Evolutionary conservation across 2,329 filamentous ascomycete species (phyloP).

Genomic region (Aspergillus viridinutans): DNA sequence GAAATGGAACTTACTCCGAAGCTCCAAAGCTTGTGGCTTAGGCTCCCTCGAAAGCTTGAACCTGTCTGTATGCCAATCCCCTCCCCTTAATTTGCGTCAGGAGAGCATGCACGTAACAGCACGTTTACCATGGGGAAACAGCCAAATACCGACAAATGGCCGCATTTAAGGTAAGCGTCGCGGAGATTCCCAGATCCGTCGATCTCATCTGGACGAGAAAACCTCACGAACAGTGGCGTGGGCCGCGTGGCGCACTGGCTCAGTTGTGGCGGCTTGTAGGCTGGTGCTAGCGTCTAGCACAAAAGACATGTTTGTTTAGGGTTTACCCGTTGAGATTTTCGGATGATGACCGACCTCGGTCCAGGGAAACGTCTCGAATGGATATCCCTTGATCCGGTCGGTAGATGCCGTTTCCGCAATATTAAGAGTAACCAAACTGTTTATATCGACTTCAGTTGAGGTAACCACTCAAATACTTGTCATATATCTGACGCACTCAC

Average conservation of each 20-base stretch:
- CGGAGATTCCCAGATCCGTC: too few species aligned
- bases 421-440: neutral
- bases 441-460: neutral
- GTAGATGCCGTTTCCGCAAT: neutral
- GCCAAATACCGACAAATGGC: neutral
- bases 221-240: too few species aligned
- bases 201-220: too few species aligned
- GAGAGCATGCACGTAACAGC: neutral
- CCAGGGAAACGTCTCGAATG: neutral
- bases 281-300: too few species aligned
- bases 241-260: too few species aligned
- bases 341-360: neutral
- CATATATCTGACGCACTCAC: neutral
- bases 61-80: neutral
- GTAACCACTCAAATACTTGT: neutral
- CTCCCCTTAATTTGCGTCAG: neutral
- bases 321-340: neutral
- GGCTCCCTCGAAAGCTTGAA: neutral
- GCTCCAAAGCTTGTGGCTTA: neutral
- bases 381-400: neutral
- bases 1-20: too few species aligned
- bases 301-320: too few species aligned
- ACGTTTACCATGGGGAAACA: neutral
- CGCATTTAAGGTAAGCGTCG: neutral
- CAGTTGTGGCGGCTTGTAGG: too few species aligned